These are phyloP conservation scores for Pyrus hybrid DNA, from an alignment of 331 rosid species.

Conservation along the genomic window DNA sequence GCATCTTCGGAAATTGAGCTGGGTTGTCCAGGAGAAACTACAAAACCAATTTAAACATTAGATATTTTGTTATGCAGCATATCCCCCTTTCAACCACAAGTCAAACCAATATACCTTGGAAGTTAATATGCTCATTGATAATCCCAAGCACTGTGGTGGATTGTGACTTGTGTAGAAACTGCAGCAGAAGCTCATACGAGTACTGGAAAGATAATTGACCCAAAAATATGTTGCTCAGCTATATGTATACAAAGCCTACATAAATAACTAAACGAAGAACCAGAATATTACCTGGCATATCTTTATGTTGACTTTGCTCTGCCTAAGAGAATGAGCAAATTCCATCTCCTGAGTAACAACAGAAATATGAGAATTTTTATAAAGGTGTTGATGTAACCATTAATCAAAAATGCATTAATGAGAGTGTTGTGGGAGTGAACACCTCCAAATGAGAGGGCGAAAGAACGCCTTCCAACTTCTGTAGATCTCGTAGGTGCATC, in stretches of 20 bases:
- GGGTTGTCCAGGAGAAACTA: conserved; percentile 88
- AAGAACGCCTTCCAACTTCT: conserved; percentile 87
- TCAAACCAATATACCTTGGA: conserved; percentile 55
- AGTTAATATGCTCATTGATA: conserved; percentile 87
- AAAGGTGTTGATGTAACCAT: neutral
- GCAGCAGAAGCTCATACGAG: conserved; percentile 89
- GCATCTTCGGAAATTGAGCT: conserved; percentile 79
- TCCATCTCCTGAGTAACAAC: conserved; percentile 76
- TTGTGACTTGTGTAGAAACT: conserved; percentile 66
- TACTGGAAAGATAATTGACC: conserved; percentile 45
- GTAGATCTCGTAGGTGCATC: conserved; percentile 86
- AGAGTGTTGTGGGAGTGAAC: neutral
- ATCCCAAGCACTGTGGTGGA: conserved; percentile 87
- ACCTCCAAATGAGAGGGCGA: conserved; percentile 89
- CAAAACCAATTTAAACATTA: conserved; percentile 12
- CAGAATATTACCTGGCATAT: conserved; percentile 64
- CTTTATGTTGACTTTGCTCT: conserved; percentile 88
- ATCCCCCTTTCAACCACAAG: neutral
- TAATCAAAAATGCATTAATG: neutral
- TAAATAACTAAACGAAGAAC: conserved; percentile 3
- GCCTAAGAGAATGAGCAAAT: conserved; percentile 85
- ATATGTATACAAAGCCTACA: neutral
- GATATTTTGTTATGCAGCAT: conserved; percentile 3
- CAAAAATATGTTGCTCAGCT: neutral
- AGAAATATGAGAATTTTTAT: neutral